Evolutionary conservation across 495 filamentous ascomycete genomes (phyloP).

Genomic region (Neurospora sp.): DNA sequence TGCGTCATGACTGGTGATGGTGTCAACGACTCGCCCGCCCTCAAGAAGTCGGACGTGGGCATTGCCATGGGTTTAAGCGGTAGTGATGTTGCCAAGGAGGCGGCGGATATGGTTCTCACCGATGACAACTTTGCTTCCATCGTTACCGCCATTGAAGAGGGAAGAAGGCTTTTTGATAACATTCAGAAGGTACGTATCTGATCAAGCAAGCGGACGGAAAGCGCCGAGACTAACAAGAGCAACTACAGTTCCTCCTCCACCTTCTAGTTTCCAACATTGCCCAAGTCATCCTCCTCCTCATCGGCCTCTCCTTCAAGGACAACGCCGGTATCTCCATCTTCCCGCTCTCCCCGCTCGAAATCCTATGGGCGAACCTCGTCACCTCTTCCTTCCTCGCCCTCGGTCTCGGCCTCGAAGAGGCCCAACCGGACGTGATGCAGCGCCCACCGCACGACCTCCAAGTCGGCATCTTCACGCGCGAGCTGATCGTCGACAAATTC

Average conservation of each 20-base stretch:
- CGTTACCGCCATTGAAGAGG: slow-evolving; percentile 63
- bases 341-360: slow-evolving; percentile 61
- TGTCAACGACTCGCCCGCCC: slow-evolving; percentile 73
- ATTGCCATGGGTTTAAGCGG: slow-evolving; percentile 81
- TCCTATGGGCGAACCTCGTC: slow-evolving; percentile 69
- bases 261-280: slow-evolving; percentile 64
- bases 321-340: slow-evolving; percentile 55
- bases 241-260: slow-evolving; percentile 71
- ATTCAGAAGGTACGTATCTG: slow-evolving; percentile 49
- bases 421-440: slow-evolving; percentile 58
- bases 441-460: slow-evolving; percentile 58
- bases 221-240: slow-evolving; percentile 48
- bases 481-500: slow-evolving; percentile 63
- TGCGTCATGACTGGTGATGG: slow-evolving; percentile 68
- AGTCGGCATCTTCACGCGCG: slow-evolving; percentile 57
- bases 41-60: slow-evolving; percentile 71
- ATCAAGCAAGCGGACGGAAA: neutral
- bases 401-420: slow-evolving; percentile 61
- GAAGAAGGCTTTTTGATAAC: slow-evolving; percentile 63
- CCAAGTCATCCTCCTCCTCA: slow-evolving; percentile 59
- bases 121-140: slow-evolving; percentile 82
- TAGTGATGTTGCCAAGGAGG: slow-evolving; percentile 80
- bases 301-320: slow-evolving; percentile 66
- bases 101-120: slow-evolving; percentile 77
- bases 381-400: slow-evolving; percentile 68